These are phyloP conservation scores for Rhododendron griersonianum DNA, from an alignment of 148 eudicot species.

Conservation along the genomic window DNA sequence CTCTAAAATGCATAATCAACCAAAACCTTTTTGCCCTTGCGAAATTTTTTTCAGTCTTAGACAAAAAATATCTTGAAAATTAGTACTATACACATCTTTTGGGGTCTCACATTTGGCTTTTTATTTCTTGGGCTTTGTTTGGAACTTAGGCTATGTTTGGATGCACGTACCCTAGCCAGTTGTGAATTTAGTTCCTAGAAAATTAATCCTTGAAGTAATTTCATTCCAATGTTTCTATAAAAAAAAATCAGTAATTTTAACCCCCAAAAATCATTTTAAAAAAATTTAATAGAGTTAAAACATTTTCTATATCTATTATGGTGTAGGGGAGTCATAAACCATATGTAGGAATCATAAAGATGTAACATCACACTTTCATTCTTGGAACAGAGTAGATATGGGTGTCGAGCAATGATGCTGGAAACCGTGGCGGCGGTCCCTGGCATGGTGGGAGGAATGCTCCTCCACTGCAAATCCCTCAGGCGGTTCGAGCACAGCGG, in stretches of 20 bases:
- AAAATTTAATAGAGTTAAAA: too few species aligned
- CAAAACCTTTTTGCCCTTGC: background rate
- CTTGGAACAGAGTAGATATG: conserved; percentile 62
- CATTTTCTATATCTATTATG: too few species aligned
- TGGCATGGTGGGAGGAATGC: conserved; percentile 94
- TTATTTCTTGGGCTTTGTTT: background rate
- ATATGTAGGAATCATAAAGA: too few species aligned
- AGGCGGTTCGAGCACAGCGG: too few species aligned
- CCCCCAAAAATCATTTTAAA: too few species aligned
- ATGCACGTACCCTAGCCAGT: background rate
- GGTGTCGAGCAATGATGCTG: conserved; percentile 90
- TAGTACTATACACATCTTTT: background rate
- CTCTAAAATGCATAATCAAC: too few species aligned
- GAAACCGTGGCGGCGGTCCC: conserved; percentile 94
- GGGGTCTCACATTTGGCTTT: background rate
- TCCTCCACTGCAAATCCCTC: conserved; percentile 36
- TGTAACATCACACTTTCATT: too few species aligned
- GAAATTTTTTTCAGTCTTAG: background rate
- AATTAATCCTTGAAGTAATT: background rate
- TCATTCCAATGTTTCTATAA: background rate
- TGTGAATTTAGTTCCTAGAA: background rate
- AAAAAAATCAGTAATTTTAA: too few species aligned
- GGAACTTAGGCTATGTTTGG: background rate
- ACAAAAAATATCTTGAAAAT: background rate
- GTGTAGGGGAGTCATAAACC: too few species aligned